phyloP scores from a whole-genome alignment of 345 rosid species.

The Leavenworthia alabamica region DNA sequence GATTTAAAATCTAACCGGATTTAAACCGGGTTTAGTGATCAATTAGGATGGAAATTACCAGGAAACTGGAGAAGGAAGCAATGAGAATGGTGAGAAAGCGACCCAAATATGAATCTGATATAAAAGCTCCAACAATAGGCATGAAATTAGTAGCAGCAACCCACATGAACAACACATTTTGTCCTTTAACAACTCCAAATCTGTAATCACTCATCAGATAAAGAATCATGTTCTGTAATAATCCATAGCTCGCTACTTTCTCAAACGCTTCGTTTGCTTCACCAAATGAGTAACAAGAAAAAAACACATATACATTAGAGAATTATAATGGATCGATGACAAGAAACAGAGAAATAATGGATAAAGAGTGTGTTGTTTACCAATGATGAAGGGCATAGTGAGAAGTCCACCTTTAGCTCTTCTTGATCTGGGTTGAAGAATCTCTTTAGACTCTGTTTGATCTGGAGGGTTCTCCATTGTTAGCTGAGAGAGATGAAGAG shows the following conservation, averaged over 20 bases:
- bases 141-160: slow-evolving; percentile 62
- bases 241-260: slow-evolving; percentile 78
- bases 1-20: background rate
- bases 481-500: background rate
- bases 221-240: slow-evolving; percentile 58
- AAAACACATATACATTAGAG: too few species aligned
- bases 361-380: too few species aligned
- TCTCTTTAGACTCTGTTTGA: slow-evolving; percentile 30
- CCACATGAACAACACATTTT: slow-evolving; percentile 60
- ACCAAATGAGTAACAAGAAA: background rate
- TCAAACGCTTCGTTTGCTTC: slow-evolving; percentile 71
- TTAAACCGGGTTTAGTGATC: background rate
- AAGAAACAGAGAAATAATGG: background rate
- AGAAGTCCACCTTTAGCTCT: slow-evolving; percentile 55
- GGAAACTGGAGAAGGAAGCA: slow-evolving; percentile 52
- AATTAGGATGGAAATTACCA: slow-evolving; percentile 33
- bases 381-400: slow-evolving; percentile 79
- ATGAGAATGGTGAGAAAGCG: slow-evolving; percentile 61
- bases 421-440: slow-evolving; percentile 19
- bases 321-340: background rate
- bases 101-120: slow-evolving; percentile 69
- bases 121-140: slow-evolving; percentile 64
- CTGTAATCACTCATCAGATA: slow-evolving; percentile 56
- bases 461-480: slow-evolving; percentile 41
- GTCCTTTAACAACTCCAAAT: slow-evolving; percentile 46